phyloP scores from a whole-genome alignment of 768 basidiomycete species.

The Suillus subluteus region DNA sequence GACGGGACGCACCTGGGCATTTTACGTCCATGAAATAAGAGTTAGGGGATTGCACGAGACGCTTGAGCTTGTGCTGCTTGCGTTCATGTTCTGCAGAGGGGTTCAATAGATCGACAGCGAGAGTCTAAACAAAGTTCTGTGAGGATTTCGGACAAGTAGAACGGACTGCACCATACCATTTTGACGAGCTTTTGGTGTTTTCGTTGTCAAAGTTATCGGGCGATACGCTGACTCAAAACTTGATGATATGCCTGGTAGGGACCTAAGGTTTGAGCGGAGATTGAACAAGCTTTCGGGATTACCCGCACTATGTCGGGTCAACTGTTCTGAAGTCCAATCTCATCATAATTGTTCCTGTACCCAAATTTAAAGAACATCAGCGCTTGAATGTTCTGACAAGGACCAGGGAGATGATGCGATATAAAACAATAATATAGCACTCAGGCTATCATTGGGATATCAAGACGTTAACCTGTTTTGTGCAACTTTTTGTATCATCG shows the following conservation, averaged over 20 bases:
- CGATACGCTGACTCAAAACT: neutral
- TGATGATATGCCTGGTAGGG: conserved; percentile 5
- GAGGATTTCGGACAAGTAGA: neutral
- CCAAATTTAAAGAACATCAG: neutral
- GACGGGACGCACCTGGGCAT: conserved; percentile 78
- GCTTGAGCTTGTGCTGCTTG: conserved; percentile 98
- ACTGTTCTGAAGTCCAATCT: too few relatives aligned
- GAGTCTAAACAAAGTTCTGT: conserved; percentile 60
- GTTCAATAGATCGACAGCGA: conserved; percentile 98
- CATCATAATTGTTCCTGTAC: neutral
- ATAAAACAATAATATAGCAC: neutral
- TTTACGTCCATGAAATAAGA: conserved; percentile 99
- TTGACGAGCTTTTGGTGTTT: neutral
- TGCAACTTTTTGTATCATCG: neutral
- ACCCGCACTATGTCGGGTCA: neutral
- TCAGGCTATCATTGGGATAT: neutral
- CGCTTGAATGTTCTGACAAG: neutral
- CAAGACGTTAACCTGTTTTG: neutral
- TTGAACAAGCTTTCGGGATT: neutral
- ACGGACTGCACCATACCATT: neutral
- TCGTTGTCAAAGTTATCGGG: neutral
- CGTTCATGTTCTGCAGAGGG: conserved; percentile 85
- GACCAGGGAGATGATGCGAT: neutral
- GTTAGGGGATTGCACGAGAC: conserved; percentile 97
- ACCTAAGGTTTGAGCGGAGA: conserved; percentile 9